Evolutionary conservation across 495 filamentous ascomycete genomes (phyloP).

Genomic region (Podospora comata): DNA sequence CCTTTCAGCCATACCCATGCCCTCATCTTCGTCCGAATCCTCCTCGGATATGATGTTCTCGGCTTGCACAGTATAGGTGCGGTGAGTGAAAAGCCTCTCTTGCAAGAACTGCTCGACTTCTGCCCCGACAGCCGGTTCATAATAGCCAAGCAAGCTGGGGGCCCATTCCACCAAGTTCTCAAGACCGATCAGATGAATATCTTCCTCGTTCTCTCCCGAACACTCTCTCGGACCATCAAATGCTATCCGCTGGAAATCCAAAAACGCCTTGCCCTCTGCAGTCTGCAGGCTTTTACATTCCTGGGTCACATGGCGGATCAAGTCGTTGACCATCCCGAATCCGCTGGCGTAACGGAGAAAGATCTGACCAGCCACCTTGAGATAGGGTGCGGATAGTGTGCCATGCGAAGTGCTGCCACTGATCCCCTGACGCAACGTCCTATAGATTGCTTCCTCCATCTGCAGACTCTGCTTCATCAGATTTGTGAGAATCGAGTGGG

Average conservation of each 20-base stretch:
- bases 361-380: constrained; percentile 32
- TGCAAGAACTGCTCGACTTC: constrained; percentile 55
- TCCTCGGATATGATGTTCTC: constrained; percentile 12
- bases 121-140: constrained; percentile 52
- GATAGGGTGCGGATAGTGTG: constrained; percentile 33
- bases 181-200: constrained; percentile 36
- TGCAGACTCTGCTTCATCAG: constrained; percentile 37
- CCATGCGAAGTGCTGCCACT: constrained; percentile 33
- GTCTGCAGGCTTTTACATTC: constrained; percentile 42
- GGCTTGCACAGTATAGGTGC: not conserved
- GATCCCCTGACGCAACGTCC: constrained; percentile 35
- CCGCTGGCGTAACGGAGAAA: constrained; percentile 36
- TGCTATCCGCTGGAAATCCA: constrained; percentile 40
- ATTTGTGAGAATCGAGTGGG: constrained; percentile 42
- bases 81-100: constrained; percentile 48
- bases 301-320: constrained; percentile 36
- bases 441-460: constrained; percentile 37
- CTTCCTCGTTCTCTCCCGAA: constrained; percentile 24
- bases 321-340: constrained; percentile 23
- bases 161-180: constrained; percentile 60
- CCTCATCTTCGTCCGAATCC: constrained; percentile 27
- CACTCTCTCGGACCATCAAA: constrained; percentile 29
- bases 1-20: constrained; percentile 24
- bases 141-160: constrained; percentile 64
- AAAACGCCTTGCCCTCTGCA: constrained; percentile 41